phyloP scores from a whole-genome alignment of 108 stramenopile species.

The Parietichytrium sp. region DNA sequence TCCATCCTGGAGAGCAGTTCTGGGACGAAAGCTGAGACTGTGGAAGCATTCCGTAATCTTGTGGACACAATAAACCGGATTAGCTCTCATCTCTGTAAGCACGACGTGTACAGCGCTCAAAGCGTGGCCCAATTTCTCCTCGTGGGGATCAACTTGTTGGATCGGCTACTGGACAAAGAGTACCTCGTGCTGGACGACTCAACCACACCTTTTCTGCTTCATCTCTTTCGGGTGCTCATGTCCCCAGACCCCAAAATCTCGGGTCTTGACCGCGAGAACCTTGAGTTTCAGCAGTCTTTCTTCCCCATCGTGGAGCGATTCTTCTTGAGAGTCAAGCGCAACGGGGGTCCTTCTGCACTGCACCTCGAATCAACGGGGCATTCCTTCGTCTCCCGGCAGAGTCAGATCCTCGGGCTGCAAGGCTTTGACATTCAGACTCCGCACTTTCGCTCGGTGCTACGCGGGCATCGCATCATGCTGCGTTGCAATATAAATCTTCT shows the following conservation, averaged over 20 bases:
- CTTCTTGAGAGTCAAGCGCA: no score
- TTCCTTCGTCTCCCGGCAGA: no score
- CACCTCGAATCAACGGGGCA: no score
- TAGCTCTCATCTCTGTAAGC: not conserved
- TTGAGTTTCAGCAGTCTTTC: not conserved
- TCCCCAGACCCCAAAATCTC: no score
- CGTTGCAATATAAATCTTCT: not conserved
- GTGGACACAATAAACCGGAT: not conserved
- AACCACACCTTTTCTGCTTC: no score
- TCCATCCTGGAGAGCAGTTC: no score
- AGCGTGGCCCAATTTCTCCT: not conserved
- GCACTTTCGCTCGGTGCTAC: not conserved
- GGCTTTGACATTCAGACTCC: no score
- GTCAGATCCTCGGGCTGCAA: no score
- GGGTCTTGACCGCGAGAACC: slow-evolving; percentile 6
- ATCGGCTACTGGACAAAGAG: not conserved
- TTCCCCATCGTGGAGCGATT: slow-evolving; percentile 4
- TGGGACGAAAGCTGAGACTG: no score
- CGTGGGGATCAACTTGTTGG: not conserved
- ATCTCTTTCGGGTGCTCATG: no score
- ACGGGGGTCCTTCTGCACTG: no score
- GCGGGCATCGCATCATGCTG: slow-evolving; percentile 8
- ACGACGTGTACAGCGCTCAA: not conserved
- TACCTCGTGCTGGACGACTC: not conserved
- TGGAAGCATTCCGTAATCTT: not conserved